A percentile compares a stretch with the other conserved stretches of the same genome.
phyloP scores from a whole-genome alignment of 768 basidiomycete species.

The Hygrophoropsis aurantiaca region DNA sequence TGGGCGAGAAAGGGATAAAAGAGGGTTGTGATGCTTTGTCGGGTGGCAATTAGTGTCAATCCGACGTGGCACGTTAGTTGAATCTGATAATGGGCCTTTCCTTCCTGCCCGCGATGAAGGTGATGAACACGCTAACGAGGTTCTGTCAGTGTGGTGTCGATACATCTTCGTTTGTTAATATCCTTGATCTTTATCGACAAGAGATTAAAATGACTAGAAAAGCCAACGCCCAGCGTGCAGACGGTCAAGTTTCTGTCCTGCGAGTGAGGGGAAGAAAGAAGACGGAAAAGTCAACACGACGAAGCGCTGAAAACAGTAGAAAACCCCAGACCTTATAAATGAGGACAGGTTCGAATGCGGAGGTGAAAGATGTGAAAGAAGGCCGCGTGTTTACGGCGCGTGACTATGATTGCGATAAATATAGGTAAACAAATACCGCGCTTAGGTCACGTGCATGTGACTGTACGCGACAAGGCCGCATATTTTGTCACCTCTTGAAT shows the following conservation, averaged over 20 bases:
- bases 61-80: conserved; percentile 8
- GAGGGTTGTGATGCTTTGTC: conserved; percentile 9
- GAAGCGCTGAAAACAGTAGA: conserved; percentile 20
- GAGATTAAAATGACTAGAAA: neutral
- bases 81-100: neutral
- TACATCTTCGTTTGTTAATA: conserved; percentile 1
- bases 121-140: conserved; percentile 1
- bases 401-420: conserved; percentile 22
- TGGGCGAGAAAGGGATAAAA: conserved; percentile 19
- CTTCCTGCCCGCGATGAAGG: conserved; percentile 4
- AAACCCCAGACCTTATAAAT: conserved; percentile 9
- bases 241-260: neutral
- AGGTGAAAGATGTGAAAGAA: conserved; percentile 12
- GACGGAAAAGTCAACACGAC: conserved; percentile 9
- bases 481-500: too few species aligned
- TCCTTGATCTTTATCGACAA: conserved; percentile 2
- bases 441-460: conserved; percentile 20
- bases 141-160: neutral
- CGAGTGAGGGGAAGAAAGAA: neutral
- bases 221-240: neutral
- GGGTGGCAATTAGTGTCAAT: neutral
- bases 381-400: conserved; percentile 23
- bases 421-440: conserved; percentile 9
- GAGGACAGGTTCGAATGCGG: neutral
- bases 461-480: neutral